Evolutionary conservation across 2,329 filamentous ascomycete species (phyloP).

Genomic region (Ophiostoma sp.): DNA sequence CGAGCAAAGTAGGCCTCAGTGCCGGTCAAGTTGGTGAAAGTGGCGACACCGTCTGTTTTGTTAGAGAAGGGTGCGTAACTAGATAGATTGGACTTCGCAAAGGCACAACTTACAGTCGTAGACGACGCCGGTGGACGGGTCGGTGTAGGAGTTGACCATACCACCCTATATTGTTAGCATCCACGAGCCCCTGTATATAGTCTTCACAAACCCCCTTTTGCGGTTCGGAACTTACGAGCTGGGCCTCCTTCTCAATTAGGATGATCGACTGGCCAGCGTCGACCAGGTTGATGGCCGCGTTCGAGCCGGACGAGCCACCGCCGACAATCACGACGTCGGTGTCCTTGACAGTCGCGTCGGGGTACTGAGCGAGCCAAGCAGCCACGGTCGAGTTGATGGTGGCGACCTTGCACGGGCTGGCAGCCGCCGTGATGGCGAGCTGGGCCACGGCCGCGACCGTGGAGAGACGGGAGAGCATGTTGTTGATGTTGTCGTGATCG

Average conservation of each 20-base stretch:
- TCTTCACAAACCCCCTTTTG: background rate
- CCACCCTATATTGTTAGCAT: slow-evolving; percentile 44
- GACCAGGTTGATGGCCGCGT: slow-evolving; percentile 41
- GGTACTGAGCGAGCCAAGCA: slow-evolving; percentile 13
- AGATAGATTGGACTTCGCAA: background rate
- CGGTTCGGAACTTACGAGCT: slow-evolving; percentile 34
- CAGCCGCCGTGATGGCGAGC: background rate
- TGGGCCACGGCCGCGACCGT: slow-evolving; percentile 10
- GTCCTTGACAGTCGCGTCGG: background rate
- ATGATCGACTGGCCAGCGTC: slow-evolving; percentile 39
- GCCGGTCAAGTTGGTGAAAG: slow-evolving; percentile 42
- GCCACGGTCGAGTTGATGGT: slow-evolving; percentile 6
- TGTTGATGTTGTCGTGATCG: background rate
- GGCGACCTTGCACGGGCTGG: background rate
- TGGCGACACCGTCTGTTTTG: slow-evolving; percentile 37
- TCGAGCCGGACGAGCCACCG: slow-evolving; percentile 41
- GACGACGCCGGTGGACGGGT: slow-evolving; percentile 40
- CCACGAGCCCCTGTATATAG: background rate
- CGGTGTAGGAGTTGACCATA: slow-evolving; percentile 50
- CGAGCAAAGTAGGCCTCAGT: slow-evolving; percentile 47
- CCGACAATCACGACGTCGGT: slow-evolving; percentile 41
- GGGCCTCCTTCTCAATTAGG: slow-evolving; percentile 40
- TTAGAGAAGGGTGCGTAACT: background rate
- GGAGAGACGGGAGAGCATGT: slow-evolving; percentile 7
- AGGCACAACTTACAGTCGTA: slow-evolving; percentile 36